Conservation (phyloP, 139 green algal species). For the Coelastrella sp. region DNA sequence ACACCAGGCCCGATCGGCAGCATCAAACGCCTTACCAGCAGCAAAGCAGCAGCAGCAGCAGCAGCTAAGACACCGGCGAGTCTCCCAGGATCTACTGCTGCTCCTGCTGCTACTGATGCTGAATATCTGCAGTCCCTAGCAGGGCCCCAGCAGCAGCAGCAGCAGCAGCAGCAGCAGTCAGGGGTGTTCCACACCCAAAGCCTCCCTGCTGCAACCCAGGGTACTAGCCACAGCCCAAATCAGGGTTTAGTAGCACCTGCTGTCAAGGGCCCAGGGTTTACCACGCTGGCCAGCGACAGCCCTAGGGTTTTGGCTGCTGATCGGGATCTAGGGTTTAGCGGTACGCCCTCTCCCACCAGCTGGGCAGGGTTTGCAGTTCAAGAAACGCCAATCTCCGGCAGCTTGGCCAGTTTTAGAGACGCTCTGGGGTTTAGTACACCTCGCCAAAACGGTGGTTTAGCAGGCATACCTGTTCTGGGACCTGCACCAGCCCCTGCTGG, state of each 20-base stretch:
- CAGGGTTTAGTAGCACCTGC: background rate
- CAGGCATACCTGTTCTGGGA: background rate
- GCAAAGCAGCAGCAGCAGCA: background rate
- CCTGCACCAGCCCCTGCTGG: background rate
- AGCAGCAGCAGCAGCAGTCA: conserved; percentile 30
- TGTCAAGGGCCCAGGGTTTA: background rate
- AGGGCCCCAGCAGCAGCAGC: conserved; percentile 21
- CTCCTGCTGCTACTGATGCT: background rate
- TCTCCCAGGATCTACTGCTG: background rate
- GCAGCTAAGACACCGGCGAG: too few species aligned
- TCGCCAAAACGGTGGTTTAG: background rate
- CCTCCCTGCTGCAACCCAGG: conserved; percentile 9
- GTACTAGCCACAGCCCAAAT: background rate
- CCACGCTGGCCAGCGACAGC: conserved; percentile 5
- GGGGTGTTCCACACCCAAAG: conserved; percentile 12
- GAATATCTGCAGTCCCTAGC: conserved; percentile 25
- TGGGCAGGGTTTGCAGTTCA: conserved; percentile 4
- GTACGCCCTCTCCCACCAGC: background rate
- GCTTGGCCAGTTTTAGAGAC: background rate
- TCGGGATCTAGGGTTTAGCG: background rate
- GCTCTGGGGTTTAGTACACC: background rate
- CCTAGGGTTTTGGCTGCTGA: background rate
- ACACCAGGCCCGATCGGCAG: background rate
- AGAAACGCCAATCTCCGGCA: background rate
- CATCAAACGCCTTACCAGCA: background rate